Base-by-base conservation (phyloP, 164 flowering plant species). In the Umbellularia californica region DNA sequence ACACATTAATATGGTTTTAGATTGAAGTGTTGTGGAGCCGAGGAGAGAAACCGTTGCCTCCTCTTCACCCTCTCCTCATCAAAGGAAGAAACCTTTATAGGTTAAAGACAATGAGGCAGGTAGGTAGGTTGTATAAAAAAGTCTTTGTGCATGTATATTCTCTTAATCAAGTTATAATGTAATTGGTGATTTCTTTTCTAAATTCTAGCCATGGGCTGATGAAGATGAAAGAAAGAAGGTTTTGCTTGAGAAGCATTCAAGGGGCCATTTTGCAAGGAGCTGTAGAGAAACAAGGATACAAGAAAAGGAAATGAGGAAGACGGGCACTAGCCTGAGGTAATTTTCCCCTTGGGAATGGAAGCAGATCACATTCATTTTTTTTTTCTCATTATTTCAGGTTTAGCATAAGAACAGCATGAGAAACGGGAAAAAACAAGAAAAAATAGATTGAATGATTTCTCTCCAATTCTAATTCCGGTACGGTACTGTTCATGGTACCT, bases 21-120 rank as follows among this genome's bases (percentile, higher is more conserved):
- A 83, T 93, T 75, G 97, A 93, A 78, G 95, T 93, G 47, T 80
- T 93, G 2, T 93, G 98, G 98, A 91, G 98, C 83, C 90, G 82
- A 82, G 98, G 98, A 50, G 84, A 77, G 74, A 89, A 86, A 70
- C 85, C 87, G 71, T 81, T 89, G 33, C 91, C 92, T 78, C 89
- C 95, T 51, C 92, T 93, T 67, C 86, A 85, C 77, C 96, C 95
- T 41, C 87, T 93, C 5, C 87, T 91, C 15, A 88, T 93, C 41
- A 93, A 93, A 82, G 98, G 98, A 41, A 87, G 98, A 77, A 91
- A 93, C 74, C 95, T 93, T 23, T 93, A 93, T 71, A 78, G 84
- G n/a, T 75, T 88, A 58, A 83, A 88, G 74, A 92, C 92, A 58
- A 58, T 87, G 86, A 84, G 97, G 80, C 97, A 90, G 97, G 98